Percentiles rank a stretch among this genome's conserved stretches.
Evolutionary conservation across 1,284 basidiomycete species (phyloP).

Genomic region (Amylostereum areolatum): DNA sequence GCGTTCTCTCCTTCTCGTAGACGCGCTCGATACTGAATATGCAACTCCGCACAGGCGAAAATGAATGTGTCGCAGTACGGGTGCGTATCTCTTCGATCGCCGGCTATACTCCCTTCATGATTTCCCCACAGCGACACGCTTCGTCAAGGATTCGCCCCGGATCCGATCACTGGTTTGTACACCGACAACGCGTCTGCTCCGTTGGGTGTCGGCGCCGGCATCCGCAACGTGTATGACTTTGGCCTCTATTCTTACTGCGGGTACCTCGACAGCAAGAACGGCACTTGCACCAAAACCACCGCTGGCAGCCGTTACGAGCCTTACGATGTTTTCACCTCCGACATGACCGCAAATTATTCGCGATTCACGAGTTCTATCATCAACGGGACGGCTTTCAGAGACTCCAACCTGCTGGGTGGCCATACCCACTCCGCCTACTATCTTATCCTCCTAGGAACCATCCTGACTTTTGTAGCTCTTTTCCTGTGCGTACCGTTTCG

Average conservation of each 20-base stretch:
- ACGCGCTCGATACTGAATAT: no score
- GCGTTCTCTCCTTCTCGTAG: constrained; percentile 12
- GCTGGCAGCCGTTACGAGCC: constrained; percentile 56
- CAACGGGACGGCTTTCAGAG: constrained; percentile 45
- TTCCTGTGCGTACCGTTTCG: constrained; percentile 43
- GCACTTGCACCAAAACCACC: constrained; percentile 59
- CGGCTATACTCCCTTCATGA: constrained; percentile 9
- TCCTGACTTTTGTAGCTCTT: constrained; percentile 58
- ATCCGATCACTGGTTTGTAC: constrained; percentile 62
- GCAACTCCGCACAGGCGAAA: constrained; percentile 47
- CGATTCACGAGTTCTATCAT: constrained; percentile 52
- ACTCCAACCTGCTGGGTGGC: constrained; percentile 56
- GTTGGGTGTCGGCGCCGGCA: constrained; percentile 47
- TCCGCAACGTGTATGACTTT: constrained; percentile 68
- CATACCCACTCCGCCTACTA: constrained; percentile 69
- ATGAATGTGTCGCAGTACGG: constrained; percentile 67
- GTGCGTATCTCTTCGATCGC: constrained; percentile 31
- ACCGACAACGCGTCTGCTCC: constrained; percentile 60
- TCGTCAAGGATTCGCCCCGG: constrained; percentile 43
- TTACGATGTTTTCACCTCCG: constrained; percentile 51
- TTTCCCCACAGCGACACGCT: constrained; percentile 34
- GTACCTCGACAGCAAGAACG: constrained; percentile 53
- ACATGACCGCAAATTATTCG: constrained; percentile 62
- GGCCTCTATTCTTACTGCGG: constrained; percentile 76
- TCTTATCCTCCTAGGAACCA: constrained; percentile 66